These are phyloP conservation scores for Volutella citrinella DNA, from an alignment of 2,329 filamentous ascomycete genomes.

Conservation along the genomic window DNA sequence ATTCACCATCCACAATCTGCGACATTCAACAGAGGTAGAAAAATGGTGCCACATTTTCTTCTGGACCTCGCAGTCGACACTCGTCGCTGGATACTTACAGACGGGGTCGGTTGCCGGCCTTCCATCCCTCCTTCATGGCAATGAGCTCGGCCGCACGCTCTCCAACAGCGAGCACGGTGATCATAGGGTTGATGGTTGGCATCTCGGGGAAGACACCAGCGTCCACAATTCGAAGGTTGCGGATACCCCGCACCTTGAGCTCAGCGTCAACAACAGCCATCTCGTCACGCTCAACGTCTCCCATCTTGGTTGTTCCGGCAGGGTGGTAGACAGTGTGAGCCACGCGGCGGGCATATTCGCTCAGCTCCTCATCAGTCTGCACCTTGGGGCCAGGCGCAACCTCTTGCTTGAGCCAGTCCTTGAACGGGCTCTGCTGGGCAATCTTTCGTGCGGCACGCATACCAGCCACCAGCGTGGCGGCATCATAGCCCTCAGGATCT, in stretches of 20 bases:
- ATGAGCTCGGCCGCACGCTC: constrained; percentile 85
- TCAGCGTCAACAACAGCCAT: constrained; percentile 77
- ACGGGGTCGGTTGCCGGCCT: constrained; percentile 28
- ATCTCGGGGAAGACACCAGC: constrained; percentile 88
- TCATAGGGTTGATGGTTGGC: constrained; percentile 84
- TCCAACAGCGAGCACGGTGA: constrained; percentile 80
- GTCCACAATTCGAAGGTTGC: constrained; percentile 76
- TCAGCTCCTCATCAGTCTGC: constrained; percentile 75
- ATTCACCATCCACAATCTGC: no score
- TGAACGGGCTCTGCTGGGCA: constrained; percentile 73
- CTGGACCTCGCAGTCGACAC: no score
- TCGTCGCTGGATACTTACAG: constrained; percentile 24
- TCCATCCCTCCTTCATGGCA: constrained; percentile 59
- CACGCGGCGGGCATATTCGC: constrained; percentile 74
- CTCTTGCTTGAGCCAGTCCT: constrained; percentile 78
- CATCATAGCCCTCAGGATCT: constrained; percentile 80
- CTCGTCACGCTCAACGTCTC: constrained; percentile 64
- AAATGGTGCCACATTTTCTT: no score
- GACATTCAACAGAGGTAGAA: no score
- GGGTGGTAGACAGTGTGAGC: constrained; percentile 92
- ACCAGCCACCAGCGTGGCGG: constrained; percentile 74
- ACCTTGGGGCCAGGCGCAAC: constrained; percentile 72
- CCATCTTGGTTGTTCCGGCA: constrained; percentile 88
- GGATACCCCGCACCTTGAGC: constrained; percentile 69
- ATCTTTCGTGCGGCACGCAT: constrained; percentile 75